Percentiles rank a stretch among this genome's conserved stretches.
Conservation (phyloP, 768 basidiomycete species). For the Tylopilus balloui region DNA sequence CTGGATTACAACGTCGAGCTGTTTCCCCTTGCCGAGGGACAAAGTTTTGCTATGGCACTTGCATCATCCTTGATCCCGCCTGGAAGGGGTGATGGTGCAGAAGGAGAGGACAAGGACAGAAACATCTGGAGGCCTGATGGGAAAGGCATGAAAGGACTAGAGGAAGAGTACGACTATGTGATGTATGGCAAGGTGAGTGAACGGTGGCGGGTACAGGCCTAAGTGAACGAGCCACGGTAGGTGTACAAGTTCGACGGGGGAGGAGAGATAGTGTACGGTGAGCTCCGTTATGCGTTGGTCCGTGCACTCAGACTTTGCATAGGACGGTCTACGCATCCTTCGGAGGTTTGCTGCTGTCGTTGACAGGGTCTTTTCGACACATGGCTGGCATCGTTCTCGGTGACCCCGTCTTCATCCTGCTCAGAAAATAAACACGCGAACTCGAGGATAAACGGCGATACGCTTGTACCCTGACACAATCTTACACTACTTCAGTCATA, state of each 20-base stretch:
- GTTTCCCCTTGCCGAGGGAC: constrained; percentile 63
- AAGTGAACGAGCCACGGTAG: constrained; percentile 37
- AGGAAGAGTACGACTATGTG: constrained; percentile 97
- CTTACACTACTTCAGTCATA: constrained; percentile 4
- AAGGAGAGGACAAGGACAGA: constrained; percentile 65
- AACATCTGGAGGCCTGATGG: constrained; percentile 84
- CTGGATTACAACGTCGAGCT: constrained; percentile 94
- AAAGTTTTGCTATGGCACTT: constrained; percentile 81
- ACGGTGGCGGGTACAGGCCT: not conserved
- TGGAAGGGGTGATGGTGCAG: constrained; percentile 50
- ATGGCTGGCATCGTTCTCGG: constrained; percentile 89
- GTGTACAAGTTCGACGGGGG: constrained; percentile 96
- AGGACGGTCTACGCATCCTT: constrained; percentile 97
- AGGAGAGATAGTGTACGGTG: constrained; percentile 71
- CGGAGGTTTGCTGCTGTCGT: constrained; percentile 90
- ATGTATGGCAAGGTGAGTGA: constrained; percentile 90
- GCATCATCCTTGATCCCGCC: constrained; percentile 69
- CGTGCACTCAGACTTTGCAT: constrained; percentile 2
- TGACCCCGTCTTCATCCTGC: constrained; percentile 85
- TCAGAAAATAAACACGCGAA: constrained; percentile 58
- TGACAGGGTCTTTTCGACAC: constrained; percentile 90
- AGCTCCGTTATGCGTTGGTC: not conserved
- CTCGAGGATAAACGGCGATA: not conserved
- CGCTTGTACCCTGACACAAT: not conserved
- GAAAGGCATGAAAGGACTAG: constrained; percentile 74